Base-by-base conservation (phyloP, 2,329 filamentous ascomycete species). In the Beauveria bassiana region DNA sequence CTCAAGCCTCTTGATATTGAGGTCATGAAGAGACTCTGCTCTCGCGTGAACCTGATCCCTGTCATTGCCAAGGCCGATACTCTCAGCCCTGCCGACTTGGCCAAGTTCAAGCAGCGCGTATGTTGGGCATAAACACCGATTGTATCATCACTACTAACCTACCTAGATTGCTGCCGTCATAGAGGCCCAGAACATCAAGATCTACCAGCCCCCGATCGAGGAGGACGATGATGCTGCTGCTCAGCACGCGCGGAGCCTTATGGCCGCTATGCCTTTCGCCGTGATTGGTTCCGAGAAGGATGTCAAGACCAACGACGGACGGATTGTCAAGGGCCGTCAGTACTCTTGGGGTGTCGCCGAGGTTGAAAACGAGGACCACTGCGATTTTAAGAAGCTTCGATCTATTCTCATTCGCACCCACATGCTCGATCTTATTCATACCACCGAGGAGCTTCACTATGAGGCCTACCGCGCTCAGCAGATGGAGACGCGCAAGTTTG, bases 401-500 rank as follows among this genome's bases (percentile, higher is more conserved):
- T 96, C 93, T 54, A 98, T 99, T 72, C 84, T 99, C 68, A 98
- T 99, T 81, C 91, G 95, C 77, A 97, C 93, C 56, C 95, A 99
- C 83, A 99, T 99, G 95, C 87, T 99, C 71, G 95, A 99, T 75
- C 89, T 99, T 67, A 99, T 99, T 75, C 95, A 99, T 83, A 99
- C 96, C 66, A 99, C 95, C 69, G 95, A 99, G 80, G 95, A 99
- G 83, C 88, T 92, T 71, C 95, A 99, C 84, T 99, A 99, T 82
- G 95, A 99, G 79, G 93, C 91, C 64, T 99, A 99, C 84, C 93
- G 95, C 71, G 95, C 95, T 61, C 91, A 96, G 78, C 96, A 99
- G 80, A 99, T 99, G 95, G 95, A 99, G 84, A 99, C 95, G 56
- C 87, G 95, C 80, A 99, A 99, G 81, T 98, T 99, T 70, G 95